Evolutionary conservation across 306 rosid species (phyloP), one percentile per base, ranked within the genome.

Genomic region (Lithocarpus polystachyus): DNA sequence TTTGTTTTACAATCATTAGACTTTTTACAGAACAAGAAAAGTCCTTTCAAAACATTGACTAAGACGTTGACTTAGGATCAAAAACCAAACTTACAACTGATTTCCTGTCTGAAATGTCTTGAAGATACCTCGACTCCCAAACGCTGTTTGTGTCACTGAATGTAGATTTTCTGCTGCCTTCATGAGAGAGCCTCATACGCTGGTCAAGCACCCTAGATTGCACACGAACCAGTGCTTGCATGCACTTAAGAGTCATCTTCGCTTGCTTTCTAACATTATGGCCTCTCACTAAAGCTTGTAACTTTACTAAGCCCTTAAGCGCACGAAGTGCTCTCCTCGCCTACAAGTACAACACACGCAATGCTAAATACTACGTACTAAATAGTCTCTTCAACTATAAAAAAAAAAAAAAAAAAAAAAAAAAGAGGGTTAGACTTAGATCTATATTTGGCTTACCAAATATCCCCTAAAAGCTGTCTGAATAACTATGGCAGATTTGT

Each of bases 191-290:
- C 83, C 93, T 83, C 80, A 84, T 84, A 33, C 99, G 87, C 24
- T 91, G 94, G 72, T 93, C 99, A 61, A 95, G 94, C 14, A 93
- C 98, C 64, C 95, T 82, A 9, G 96, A 87, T 74, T 95, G 99
- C 29, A 95, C 97, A 75, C 99, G 80, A 75, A 95, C 97, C 82
- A 95, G 77, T 69, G 98, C 97, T 72, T 93, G 95, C 98, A 93
- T 95, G 90, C 99, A 93, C 59, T 88, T 71, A 17, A 95, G 92
- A 0, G 99, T 95, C 92, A 90, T 93, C 89, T 95, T 93, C 2
- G 99, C 99, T 69, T 95, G 99, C 82, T 93, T 95, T 68, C 99
- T 83, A 56, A 95, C 99, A 55, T 95, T 95, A 73, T 95, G 98
- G 12, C 99, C 99, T 54, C 98, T 90, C 74, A 95, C 99, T 52